phyloP scores from a whole-genome alignment of 192 early-diverging fungal genomes.

The Dispira simplex region DNA sequence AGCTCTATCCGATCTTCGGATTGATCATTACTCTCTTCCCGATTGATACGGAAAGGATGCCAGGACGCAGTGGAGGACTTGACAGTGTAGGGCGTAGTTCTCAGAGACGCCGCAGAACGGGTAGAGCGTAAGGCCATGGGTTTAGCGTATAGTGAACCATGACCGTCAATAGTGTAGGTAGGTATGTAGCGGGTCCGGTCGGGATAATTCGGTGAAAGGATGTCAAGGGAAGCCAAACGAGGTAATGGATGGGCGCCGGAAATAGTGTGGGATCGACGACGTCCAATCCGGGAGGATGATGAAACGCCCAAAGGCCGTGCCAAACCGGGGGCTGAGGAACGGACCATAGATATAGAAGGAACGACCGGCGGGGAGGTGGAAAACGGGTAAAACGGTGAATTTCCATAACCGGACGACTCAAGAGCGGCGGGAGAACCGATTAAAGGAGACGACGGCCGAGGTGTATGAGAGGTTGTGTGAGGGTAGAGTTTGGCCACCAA shows the following conservation, averaged over 20 bases:
- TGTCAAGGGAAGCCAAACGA: not conserved
- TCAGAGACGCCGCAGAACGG: not conserved
- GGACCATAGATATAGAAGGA: slow-evolving; percentile 4
- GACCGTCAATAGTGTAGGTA: not conserved
- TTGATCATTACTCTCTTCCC: too few species aligned
- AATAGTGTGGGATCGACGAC: slow-evolving; percentile 8
- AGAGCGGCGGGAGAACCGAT: too few species aligned
- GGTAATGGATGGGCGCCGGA: not conserved
- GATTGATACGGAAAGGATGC: too few species aligned
- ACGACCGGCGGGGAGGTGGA: not conserved
- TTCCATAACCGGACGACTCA: too few species aligned
- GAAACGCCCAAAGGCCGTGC: slow-evolving; percentile 7
- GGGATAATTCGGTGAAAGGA: not conserved
- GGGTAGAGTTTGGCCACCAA: too few species aligned
- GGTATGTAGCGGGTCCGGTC: not conserved
- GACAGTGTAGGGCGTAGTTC: not conserved
- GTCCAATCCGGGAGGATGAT: not conserved
- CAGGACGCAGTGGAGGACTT: too few species aligned
- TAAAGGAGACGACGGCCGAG: too few species aligned
- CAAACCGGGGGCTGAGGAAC: slow-evolving; percentile 3
- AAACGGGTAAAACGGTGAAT: not conserved
- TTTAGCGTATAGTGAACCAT: not conserved
- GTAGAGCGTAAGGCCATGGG: not conserved
- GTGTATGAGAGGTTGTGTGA: too few species aligned
- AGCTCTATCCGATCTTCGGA: too few species aligned